Base-by-base conservation (phyloP, 768 basidiomycete species). In the Gyrodon lividus region DNA sequence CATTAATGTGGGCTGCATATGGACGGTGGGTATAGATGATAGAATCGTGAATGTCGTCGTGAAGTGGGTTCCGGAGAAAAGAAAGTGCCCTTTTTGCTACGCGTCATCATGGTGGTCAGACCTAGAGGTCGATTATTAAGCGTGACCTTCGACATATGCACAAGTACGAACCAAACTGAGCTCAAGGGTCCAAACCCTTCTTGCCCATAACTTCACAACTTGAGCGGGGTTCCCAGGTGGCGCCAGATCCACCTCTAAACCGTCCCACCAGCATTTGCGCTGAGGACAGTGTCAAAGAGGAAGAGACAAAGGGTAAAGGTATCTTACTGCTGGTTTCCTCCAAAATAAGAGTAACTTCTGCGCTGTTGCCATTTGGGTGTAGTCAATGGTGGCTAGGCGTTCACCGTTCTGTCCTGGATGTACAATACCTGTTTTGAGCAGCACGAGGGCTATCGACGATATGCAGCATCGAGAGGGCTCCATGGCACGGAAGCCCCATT, bases 241-340 rank as follows among this genome's bases (percentile, higher is more conserved):
- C 7, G 87, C 82, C 38, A 98, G 66, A 48, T 97, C 90, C 17
- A 96, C 84, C 58, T 96, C 93, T 34, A 94, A 77, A 10, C 96
- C 96, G 61, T 99, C 97, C 97, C 97, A 99, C 97, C 97, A 99
- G 72, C 96, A 98, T 75, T 99, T 98, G 37, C 97, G 79, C 95
- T 98, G 58, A 13, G 28, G n/a, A 31, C 19, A 30, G 26, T 40
- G 33, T 48, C 34, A 52, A 28, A 41, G 19, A 26, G 14, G 24
- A n/a, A 14, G 16, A 20, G 6, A 13, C 2, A 14, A 22, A 24
- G 35, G 14, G 37, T 48, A 35, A 34, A 50, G 37, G 20, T 13
- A 16, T 83, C 93, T 59, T 71, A 97, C 96, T n/a, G 97, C 97
- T 39, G 97, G 97, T 70, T 99, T 99, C 67, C 97, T 80, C 97